These are phyloP conservation scores for Lentinula edodes DNA, from an alignment of 768 basidiomycete species.

Conservation along the genomic window DNA sequence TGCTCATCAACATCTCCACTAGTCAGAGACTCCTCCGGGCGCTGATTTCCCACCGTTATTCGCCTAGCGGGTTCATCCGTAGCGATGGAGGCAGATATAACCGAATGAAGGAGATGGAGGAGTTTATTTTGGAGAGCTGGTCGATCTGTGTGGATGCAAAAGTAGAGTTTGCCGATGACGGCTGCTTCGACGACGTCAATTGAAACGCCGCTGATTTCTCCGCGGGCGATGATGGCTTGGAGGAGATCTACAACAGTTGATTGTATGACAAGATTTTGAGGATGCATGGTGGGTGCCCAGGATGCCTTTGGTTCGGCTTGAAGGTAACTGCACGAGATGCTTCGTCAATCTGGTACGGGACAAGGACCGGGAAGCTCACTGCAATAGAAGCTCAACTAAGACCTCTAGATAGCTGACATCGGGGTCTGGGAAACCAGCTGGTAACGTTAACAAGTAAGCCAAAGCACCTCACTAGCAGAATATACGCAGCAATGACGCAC, in stretches of 20 bases:
- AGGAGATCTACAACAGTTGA: slow-evolving; percentile 75
- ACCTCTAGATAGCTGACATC: slow-evolving; percentile 75
- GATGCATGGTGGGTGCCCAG: slow-evolving; percentile 45
- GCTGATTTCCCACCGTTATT: slow-evolving; percentile 5
- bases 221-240: slow-evolving; percentile 75
- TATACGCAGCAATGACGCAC: slow-evolving; percentile 29
- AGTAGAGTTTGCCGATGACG: slow-evolving; percentile 71
- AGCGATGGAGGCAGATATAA: slow-evolving; percentile 61
- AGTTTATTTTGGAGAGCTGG: slow-evolving; percentile 92
- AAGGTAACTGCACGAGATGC: slow-evolving; percentile 46
- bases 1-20: not conserved
- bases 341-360: slow-evolving; percentile 1
- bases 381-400: slow-evolving; percentile 64
- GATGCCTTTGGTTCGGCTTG: slow-evolving; percentile 67
- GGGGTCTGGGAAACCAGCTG: slow-evolving; percentile 33
- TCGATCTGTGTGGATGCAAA: slow-evolving; percentile 59
- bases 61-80: slow-evolving; percentile 20
- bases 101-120: slow-evolving; percentile 83
- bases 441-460: slow-evolving; percentile 6
- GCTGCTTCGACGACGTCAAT: slow-evolving; percentile 65
- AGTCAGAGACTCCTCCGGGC: not conserved
- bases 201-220: slow-evolving; percentile 60
- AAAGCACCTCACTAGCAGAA: slow-evolving; percentile 5
- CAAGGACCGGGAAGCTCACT: slow-evolving; percentile 36
- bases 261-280: slow-evolving; percentile 63